Conservation (phyloP, 192 early-diverging fungal species). For the Lunasporangiospora selenospora region DNA sequence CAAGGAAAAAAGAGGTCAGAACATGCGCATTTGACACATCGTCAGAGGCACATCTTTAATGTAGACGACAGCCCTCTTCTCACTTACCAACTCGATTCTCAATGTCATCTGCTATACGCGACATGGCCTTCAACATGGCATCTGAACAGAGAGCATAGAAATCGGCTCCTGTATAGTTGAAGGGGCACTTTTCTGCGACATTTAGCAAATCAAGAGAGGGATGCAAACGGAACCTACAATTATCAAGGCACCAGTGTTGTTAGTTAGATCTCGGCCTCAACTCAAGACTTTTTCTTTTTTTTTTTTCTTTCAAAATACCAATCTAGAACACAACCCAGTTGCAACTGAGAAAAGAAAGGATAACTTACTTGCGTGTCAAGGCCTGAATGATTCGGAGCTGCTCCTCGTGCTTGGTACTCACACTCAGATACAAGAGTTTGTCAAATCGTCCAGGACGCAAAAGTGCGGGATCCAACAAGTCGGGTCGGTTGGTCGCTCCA, state of each 20-base stretch:
- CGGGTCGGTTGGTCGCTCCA: conserved; percentile 98
- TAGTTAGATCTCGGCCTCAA: neutral
- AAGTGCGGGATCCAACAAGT: conserved; percentile 93
- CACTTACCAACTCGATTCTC: conserved; percentile 56
- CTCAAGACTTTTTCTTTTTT: too few species aligned
- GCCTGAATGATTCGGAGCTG: conserved; percentile 93
- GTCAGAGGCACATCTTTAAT: conserved; percentile 3
- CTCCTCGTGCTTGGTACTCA: conserved; percentile 86
- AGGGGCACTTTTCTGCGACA: conserved; percentile 87
- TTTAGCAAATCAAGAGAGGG: conserved; percentile 75
- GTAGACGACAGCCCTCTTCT: too few species aligned
- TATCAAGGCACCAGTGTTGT: neutral
- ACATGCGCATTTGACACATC: neutral
- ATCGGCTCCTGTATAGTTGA: conserved; percentile 97
- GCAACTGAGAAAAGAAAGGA: neutral
- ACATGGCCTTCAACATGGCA: conserved; percentile 96
- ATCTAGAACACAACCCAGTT: neutral
- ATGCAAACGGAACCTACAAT: conserved; percentile 78
- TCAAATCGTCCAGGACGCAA: conserved; percentile 97
- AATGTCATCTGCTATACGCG: conserved; percentile 80
- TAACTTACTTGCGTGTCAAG: conserved; percentile 86
- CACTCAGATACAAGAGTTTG: conserved; percentile 95
- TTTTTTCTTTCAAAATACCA: conserved; percentile 2
- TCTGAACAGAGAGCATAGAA: conserved; percentile 99
- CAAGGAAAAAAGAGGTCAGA: neutral